Base-by-base conservation (phyloP, 2,329 filamentous ascomycete genomes). In the Setomelanomma holmii region DNA sequence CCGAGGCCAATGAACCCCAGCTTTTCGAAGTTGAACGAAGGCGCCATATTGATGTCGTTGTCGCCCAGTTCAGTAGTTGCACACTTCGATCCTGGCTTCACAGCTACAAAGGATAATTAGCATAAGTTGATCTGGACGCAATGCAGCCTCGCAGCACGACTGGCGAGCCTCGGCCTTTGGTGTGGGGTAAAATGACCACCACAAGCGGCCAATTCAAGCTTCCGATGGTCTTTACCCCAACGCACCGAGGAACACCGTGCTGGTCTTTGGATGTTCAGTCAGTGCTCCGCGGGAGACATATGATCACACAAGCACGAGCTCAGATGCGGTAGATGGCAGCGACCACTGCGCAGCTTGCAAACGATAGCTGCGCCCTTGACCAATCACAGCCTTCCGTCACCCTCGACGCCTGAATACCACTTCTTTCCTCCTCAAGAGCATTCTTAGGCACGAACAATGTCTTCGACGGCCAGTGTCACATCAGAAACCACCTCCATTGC, bases 1-100 rank as follows among this genome's bases (percentile, higher is more conserved):
- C 82, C 82, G 1, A 84, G 74, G 58, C 82, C 82, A 40, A 49
- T 78, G 68, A 84, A 85, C 39, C 80, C 79, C 19, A 81, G 39
- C 3, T 49, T 70, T n/a, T 56, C 58, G 52, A 71, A 71, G 0
- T 63, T 39, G 22, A 47, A 27, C 14, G 53, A 41, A 36, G 61
- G 51, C 17, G 53, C 39, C 71, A 74, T 73, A 8, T 39, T 42
- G 35, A 24, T 30, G n/a, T 41, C 1, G 30, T 10, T 30, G 27
- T 10, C 10, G 14, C 27, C 14, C 5, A 3, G 27, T 6, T 30
- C 27, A 10, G 27, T 30, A 10, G 27, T 8, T 30, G n/a, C n/a
- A n/a, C n/a, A 30, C 27, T 30, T 14, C 10, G 5, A 30, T 10
- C 10, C 3, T 8, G 14, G 10, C 10, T 30, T 14, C 27, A 6